Evolutionary conservation across 2,329 filamentous ascomycete species (phyloP).

Genomic region (Xylaria sp.): DNA sequence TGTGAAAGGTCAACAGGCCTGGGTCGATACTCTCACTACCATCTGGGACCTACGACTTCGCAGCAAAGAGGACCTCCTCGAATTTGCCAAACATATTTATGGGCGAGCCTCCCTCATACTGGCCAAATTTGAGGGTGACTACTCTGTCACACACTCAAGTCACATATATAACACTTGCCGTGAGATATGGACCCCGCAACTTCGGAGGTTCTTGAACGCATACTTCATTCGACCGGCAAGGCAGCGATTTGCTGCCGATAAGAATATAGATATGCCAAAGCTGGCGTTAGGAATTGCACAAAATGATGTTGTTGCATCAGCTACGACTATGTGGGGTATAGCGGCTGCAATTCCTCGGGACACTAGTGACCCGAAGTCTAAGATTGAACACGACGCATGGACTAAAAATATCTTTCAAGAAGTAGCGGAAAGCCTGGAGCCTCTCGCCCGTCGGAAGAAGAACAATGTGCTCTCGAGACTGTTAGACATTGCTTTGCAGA

Average conservation of each 20-base stretch:
- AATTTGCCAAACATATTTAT: conserved; percentile 62
- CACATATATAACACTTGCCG: conserved; percentile 44
- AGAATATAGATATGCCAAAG: conserved; percentile 56
- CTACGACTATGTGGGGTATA: conserved; percentile 56
- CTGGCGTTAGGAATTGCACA: conserved; percentile 55
- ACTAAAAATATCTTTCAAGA: conserved; percentile 43
- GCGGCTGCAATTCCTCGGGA: conserved; percentile 46
- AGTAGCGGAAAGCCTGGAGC: conserved; percentile 41
- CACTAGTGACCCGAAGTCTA: conserved; percentile 46
- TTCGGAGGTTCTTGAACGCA: conserved; percentile 62
- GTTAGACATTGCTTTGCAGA: conserved; percentile 51
- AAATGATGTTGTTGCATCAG: conserved; percentile 52
- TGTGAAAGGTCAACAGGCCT: conserved; percentile 55
- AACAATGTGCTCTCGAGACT: conserved; percentile 48
- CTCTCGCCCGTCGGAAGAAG: conserved; percentile 35
- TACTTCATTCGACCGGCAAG: conserved; percentile 65
- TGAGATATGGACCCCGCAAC: conserved; percentile 58
- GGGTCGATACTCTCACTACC: conserved; percentile 59
- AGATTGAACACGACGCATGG: conserved; percentile 48
- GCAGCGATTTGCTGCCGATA: conserved; percentile 58
- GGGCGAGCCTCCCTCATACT: conserved; percentile 54
- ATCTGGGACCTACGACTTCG: conserved; percentile 68
- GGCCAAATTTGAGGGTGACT: conserved; percentile 53
- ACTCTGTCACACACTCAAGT: conserved; percentile 34
- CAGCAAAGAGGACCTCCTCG: conserved; percentile 57